phyloP scores from a whole-genome alignment of 148 eudicot species.

The Hydrangea macrophylla region DNA sequence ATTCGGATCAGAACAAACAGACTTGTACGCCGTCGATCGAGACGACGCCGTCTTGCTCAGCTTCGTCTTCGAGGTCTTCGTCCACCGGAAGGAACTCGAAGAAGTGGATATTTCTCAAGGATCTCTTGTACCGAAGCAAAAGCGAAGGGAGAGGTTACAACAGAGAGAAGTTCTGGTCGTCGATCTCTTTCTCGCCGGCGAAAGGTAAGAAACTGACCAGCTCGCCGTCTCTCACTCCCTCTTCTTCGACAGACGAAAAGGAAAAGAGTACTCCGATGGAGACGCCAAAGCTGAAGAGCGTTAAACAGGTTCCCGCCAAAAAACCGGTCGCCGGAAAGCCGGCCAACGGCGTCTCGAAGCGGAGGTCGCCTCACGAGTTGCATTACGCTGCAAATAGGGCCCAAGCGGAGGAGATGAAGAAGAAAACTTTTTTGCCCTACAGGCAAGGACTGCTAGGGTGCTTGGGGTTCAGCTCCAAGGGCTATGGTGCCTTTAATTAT shows the following conservation, averaged over 20 bases:
- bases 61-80: conserved; percentile 12
- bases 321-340: neutral
- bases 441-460: conserved; percentile 4
- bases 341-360: conserved; percentile 5
- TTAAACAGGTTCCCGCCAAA: neutral
- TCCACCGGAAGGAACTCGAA: conserved; percentile 11
- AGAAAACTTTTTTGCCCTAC: conserved; percentile 10
- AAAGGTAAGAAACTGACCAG: too few relatives aligned
- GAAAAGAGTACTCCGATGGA: neutral
- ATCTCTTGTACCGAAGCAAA: conserved; percentile 10
- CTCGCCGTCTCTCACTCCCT: neutral
- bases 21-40: neutral
- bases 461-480: conserved; percentile 7
- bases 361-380: conserved; percentile 4
- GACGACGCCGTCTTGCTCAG: neutral
- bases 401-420: conserved; percentile 14
- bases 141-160: conserved; percentile 7
- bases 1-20: neutral
- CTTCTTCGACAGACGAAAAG: conserved; percentile 9
- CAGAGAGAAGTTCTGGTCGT: conserved; percentile 1
- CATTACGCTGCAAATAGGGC: conserved; percentile 12
- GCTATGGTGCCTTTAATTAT: conserved; percentile 3
- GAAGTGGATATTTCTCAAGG: conserved; percentile 12
- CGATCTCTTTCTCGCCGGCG: too few relatives aligned
- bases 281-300: neutral